These are phyloP conservation scores for Haematococcus sp. DNA, from an alignment of 139 green algal species.

Conservation along the genomic window DNA sequence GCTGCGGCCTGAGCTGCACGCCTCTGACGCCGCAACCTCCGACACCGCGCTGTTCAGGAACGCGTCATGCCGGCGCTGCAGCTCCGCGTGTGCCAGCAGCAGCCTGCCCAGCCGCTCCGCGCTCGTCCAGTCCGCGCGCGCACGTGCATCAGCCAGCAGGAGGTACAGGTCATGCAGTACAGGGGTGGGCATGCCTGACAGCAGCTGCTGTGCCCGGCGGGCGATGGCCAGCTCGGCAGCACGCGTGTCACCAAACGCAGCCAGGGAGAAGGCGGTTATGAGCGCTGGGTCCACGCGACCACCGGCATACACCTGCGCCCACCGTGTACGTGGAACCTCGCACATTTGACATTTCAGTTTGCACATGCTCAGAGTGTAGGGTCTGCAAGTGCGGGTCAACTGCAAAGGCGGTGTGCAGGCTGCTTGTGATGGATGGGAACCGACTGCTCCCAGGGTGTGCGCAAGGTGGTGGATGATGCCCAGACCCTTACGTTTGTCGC, in stretches of 20 bases:
- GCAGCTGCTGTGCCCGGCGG: constrained; percentile 9
- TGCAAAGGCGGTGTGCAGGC: neutral
- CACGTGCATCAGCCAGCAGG: constrained; percentile 12
- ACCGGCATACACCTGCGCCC: neutral
- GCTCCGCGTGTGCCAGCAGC: neutral
- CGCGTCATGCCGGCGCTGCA: neutral
- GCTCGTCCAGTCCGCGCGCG: neutral
- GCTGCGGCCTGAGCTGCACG: too few relatives aligned
- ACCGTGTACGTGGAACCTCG: too few relatives aligned
- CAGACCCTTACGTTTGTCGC: too few relatives aligned
- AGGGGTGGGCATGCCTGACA: constrained; percentile 14
- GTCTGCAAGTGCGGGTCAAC: too few relatives aligned
- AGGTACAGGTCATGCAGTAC: constrained; percentile 17
- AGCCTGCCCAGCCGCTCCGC: neutral
- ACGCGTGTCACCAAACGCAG: neutral
- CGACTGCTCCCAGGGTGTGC: too few relatives aligned
- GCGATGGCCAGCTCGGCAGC: constrained; percentile 2
- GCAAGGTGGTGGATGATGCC: too few relatives aligned
- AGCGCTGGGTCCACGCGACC: constrained; percentile 5
- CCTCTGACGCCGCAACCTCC: too few relatives aligned
- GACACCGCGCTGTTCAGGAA: too few relatives aligned
- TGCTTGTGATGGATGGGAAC: neutral
- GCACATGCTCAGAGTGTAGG: too few relatives aligned
- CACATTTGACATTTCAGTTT: too few relatives aligned
- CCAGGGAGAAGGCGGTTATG: neutral